Evolutionary conservation across 495 filamentous ascomycete species (phyloP).

Genomic region (Annulohypoxylon stygium): DNA sequence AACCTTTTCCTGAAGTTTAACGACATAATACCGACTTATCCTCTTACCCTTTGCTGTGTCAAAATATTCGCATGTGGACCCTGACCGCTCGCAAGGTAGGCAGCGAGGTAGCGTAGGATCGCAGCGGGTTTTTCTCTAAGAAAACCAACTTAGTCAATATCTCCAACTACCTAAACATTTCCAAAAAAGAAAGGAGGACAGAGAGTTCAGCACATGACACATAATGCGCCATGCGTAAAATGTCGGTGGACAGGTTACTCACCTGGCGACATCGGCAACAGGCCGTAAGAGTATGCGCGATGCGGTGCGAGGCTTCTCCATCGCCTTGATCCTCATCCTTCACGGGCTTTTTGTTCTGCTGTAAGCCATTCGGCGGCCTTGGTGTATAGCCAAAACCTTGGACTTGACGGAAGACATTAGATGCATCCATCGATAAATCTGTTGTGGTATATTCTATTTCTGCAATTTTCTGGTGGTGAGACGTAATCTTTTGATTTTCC

Average conservation of each 20-base stretch:
- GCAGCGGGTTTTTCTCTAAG: slow-evolving; percentile 91
- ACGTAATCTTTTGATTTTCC: slow-evolving; percentile 15
- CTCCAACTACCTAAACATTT: background rate
- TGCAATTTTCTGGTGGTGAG: slow-evolving; percentile 9
- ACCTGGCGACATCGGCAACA: slow-evolving; percentile 89
- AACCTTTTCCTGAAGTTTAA: slow-evolving; percentile 85
- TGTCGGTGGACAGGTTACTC: slow-evolving; percentile 53
- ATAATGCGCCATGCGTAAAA: slow-evolving; percentile 16
- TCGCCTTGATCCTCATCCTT: slow-evolving; percentile 54
- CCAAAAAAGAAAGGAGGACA: slow-evolving; percentile 1
- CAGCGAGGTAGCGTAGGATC: slow-evolving; percentile 91
- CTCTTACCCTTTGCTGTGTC: slow-evolving; percentile 83
- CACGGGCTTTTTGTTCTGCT: slow-evolving; percentile 45
- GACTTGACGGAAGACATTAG: slow-evolving; percentile 62
- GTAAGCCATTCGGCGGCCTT: slow-evolving; percentile 52
- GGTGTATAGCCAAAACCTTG: slow-evolving; percentile 60
- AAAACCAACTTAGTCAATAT: slow-evolving; percentile 22
- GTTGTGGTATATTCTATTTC: slow-evolving; percentile 16
- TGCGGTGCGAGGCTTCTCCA: slow-evolving; percentile 64
- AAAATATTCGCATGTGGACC: slow-evolving; percentile 91
- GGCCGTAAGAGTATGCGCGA: slow-evolving; percentile 88
- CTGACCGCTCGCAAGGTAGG: slow-evolving; percentile 90
- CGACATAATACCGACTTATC: slow-evolving; percentile 87
- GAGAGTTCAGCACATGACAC: slow-evolving; percentile 1
- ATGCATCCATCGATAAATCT: slow-evolving; percentile 60